Conservation (phyloP, 129 eudicot genomes). For the Oenanthe sinensis region DNA sequence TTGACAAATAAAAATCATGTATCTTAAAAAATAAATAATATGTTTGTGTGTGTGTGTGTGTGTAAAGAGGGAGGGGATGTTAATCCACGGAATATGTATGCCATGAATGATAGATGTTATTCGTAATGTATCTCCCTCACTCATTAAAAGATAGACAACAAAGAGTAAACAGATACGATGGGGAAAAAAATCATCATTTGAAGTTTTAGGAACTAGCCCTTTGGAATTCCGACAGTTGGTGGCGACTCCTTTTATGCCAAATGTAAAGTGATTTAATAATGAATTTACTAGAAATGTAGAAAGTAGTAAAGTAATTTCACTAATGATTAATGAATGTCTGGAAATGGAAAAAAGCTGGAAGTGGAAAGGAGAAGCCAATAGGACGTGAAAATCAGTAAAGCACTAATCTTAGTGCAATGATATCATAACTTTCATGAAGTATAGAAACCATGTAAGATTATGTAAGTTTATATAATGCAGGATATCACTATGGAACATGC, state of each 20-base stretch:
- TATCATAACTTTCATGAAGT: background rate
- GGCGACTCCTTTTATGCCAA: background rate
- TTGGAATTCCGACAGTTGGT: background rate
- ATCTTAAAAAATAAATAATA: background rate
- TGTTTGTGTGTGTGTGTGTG: background rate
- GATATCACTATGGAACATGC: background rate
- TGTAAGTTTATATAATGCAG: background rate
- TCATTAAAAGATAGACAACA: background rate
- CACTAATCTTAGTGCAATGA: background rate
- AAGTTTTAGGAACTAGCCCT: background rate
- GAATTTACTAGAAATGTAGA: background rate
- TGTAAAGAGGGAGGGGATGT: background rate
- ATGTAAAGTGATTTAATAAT: background rate
- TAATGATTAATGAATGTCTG: background rate
- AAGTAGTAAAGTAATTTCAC: background rate
- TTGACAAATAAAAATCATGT: constrained; percentile 17
- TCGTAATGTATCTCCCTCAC: background rate
- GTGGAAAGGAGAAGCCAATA: background rate
- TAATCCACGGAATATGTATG: background rate
- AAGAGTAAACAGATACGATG: background rate
- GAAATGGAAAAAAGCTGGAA: background rate
- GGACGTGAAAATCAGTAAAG: background rate
- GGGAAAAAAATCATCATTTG: background rate
- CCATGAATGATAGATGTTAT: background rate
- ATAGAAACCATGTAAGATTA: background rate